Conservation (phyloP, 306 rosid species). For the Vachellia pachyceras region DNA sequence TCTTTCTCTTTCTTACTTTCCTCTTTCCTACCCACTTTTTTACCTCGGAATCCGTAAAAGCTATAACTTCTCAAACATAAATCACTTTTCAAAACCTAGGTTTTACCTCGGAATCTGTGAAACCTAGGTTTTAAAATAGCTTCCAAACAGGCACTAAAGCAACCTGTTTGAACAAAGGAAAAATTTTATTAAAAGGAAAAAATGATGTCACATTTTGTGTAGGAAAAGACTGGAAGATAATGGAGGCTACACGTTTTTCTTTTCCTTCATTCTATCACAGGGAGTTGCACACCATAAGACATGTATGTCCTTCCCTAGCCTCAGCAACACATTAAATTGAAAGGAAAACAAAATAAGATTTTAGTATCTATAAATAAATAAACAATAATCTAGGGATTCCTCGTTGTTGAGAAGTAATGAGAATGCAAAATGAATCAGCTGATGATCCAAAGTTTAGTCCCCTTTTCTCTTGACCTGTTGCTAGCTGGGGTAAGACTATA, state of each 20-base stretch:
- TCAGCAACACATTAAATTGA: slow-evolving; percentile 15
- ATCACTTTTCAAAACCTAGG: too few relatives aligned
- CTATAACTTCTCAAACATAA: too few relatives aligned
- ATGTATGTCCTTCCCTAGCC: slow-evolving; percentile 13
- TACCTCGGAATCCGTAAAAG: too few relatives aligned
- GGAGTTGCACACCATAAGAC: slow-evolving; percentile 17
- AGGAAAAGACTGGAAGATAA: slow-evolving; percentile 31
- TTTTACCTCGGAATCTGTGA: too few relatives aligned
- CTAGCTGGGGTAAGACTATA: slow-evolving; percentile 45
- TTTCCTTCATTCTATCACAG: slow-evolving; percentile 2
- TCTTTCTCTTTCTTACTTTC: too few relatives aligned
- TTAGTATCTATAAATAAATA: slow-evolving; percentile 39
- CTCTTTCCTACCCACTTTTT: too few relatives aligned
- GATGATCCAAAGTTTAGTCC: slow-evolving; percentile 35
- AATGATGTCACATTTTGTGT: slow-evolving; percentile 37
- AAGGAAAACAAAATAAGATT: slow-evolving; percentile 28
- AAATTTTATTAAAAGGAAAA: slow-evolving; percentile 30
- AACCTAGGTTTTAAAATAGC: too few relatives aligned
- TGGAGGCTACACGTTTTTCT: slow-evolving; percentile 26
- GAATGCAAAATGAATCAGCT: slow-evolving; percentile 52
- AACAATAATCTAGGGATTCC: slow-evolving; percentile 41
- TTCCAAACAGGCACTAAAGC: too few relatives aligned
- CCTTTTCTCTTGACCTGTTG: slow-evolving; percentile 16
- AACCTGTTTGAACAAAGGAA: not conserved
- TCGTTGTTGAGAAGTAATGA: slow-evolving; percentile 45